Conservation (phyloP, 2,329 filamentous ascomycete species). For the Stylonectria norvegica region DNA sequence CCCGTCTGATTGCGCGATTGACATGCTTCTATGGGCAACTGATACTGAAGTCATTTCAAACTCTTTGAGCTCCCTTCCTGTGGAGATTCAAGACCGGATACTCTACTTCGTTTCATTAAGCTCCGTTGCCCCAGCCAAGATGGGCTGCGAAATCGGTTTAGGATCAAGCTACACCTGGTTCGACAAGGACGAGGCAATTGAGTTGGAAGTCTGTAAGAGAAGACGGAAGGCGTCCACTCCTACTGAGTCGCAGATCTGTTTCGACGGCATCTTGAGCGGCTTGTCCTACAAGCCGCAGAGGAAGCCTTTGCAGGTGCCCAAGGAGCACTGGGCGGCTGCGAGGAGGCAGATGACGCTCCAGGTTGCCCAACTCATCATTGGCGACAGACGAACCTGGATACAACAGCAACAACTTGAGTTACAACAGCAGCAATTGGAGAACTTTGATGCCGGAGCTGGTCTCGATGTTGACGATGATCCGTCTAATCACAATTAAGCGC, state of each 20-base stretch:
- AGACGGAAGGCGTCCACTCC: background rate
- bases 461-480: too few relatives aligned
- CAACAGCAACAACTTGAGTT: too few relatives aligned
- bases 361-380: too few relatives aligned
- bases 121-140: background rate
- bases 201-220: too few relatives aligned
- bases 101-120: background rate
- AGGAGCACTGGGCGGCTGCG: too few relatives aligned
- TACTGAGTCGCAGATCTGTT: background rate
- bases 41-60: background rate
- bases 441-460: too few relatives aligned
- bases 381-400: too few relatives aligned
- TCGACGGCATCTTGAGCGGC: background rate
- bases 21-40: background rate
- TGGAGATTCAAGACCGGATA: background rate
- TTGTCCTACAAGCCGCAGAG: background rate
- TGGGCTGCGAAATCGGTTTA: background rate
- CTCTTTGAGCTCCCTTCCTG: background rate
- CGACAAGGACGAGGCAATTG: background rate
- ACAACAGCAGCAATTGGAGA: too few relatives aligned
- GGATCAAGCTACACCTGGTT: background rate
- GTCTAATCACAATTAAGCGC: too few relatives aligned
- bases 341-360: too few relatives aligned
- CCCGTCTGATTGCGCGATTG: background rate
- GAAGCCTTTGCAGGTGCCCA: too few relatives aligned